Evolutionary conservation across 805 yeast genomes (phyloP), one percentile per base, ranked within the genome.

Genomic region (Monosporozyma unispora): DNA sequence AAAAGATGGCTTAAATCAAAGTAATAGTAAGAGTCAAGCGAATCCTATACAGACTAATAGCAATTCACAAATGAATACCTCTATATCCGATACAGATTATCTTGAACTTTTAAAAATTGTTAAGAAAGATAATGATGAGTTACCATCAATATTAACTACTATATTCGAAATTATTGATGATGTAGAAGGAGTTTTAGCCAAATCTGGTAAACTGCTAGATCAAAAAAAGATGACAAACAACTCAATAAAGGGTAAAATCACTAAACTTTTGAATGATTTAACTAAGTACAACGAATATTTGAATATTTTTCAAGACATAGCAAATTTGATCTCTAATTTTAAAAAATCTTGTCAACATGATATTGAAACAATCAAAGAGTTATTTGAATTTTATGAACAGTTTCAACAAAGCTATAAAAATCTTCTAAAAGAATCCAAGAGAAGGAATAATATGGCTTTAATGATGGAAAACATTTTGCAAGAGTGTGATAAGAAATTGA

Each of bases 111-210:
- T 72, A 16, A 62, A 69, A 2, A 78, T 82, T 1, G 67, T 84
- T 2, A 65, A 66, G 18, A 71, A 71, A 44, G 90, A 82, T 58
- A 70, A 75, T 18, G 56, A 60, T 3, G 87, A 85, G 52, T 70
- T 85, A 3, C 77, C 79, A 0, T 74, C 71, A 1, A 87, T 85
- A 0, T 60, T 81, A 16, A 66, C 62, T 10, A 76, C 75, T n/a
- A 59, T 82, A 38, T 63, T 66, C 10, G 74, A 70, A 37, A 70
- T 71, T 29, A 61, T 63, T 6, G 51, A 50, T 10, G 71, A 67
- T 44, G 62, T 67, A 2, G 57, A 59, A 25, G 42, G 47, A 3
- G 44, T 57, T 6, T 56, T 66, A 14, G 12, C 40, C 0, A 50
- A 53, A n/a, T 55, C 62, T 16, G 62, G 58, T 3, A 67, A 61